These are phyloP conservation scores for Populus hybrid DNA, from an alignment of 441 rosid species.

Conservation along the genomic window DNA sequence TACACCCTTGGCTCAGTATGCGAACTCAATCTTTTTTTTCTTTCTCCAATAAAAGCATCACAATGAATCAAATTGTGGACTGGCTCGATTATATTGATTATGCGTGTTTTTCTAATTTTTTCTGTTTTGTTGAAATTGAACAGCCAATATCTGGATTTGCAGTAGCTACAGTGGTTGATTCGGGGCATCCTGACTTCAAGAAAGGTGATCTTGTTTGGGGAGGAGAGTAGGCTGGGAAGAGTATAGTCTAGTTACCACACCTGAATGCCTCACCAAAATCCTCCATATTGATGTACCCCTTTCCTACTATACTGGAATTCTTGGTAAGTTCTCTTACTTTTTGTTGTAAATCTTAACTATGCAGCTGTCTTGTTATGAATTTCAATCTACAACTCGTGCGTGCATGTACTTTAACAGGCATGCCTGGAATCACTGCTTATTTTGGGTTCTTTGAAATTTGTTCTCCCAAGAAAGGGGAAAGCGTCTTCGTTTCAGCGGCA, in stretches of 20 bases:
- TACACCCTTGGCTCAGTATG: slow-evolving; percentile 38
- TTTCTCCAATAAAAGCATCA: background rate
- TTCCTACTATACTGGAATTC: slow-evolving; percentile 71
- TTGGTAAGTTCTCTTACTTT: slow-evolving; percentile 36
- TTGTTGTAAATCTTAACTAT: background rate
- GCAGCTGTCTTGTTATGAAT: background rate
- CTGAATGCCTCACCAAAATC: slow-evolving; percentile 45
- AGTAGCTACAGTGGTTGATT: slow-evolving; percentile 58
- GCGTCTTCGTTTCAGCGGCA: slow-evolving; percentile 71
- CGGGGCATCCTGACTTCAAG: slow-evolving; percentile 50
- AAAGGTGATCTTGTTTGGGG: slow-evolving; percentile 58
- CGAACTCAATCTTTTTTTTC: background rate
- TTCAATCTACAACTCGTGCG: background rate
- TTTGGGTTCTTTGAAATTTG: slow-evolving; percentile 73
- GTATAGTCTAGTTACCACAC: slow-evolving; percentile 44
- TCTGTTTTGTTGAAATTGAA: slow-evolving; percentile 12
- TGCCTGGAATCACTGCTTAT: slow-evolving; percentile 87
- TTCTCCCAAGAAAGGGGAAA: slow-evolving; percentile 59
- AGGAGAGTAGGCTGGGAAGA: slow-evolving; percentile 61
- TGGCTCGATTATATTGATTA: background rate
- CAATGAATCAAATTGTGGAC: background rate
- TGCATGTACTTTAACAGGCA: slow-evolving; percentile 36
- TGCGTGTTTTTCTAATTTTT: background rate
- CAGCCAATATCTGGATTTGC: slow-evolving; percentile 64
- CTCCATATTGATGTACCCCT: slow-evolving; percentile 48